Base-by-base conservation (phyloP, 371 early-diverging fungal genomes). In the Entomophthora muscae region DNA sequence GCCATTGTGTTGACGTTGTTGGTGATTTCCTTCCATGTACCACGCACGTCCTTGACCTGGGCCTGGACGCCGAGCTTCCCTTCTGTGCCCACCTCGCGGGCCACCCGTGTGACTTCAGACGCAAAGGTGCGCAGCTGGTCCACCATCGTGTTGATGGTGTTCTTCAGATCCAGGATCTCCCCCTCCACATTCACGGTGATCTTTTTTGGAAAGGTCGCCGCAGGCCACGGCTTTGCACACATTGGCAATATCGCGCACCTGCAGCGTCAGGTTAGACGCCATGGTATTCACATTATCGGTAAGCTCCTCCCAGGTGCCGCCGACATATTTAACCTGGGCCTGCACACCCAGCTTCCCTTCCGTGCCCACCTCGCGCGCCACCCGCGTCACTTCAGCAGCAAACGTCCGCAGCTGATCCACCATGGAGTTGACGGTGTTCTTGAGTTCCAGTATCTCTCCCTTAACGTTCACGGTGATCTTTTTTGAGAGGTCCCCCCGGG, bases 21-120 rank as follows among this genome's bases (percentile, higher is more conserved):
- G 3, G 83, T 80, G 51, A 81, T 77, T 12, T 81, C 81, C 51
- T 78, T 78, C 87, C 87, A 86, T 1, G 79, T 75, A 42, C 87
- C 85, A 51, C 70, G 63, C 12, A 80, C 75, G 64, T 78, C 80
- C 22, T 68, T 66, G 0, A 80, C 80, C 54, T 72, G 68, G 1
- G 72, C 72, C 65, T 76, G 72, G 10, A 75, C 80, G 22, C 80
- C 80, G 74, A 23, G 75, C 69, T 1, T 70, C 22, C 83, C 83
- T 31, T 81, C 80, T 0, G 80, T 79, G 1, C 85, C 82, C 24
- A 84, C 85, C 67, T 83, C 82, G 10, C 72, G 69, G 1, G 83
- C 76, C 0, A 84, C 81, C 56, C 85, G 75, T 0, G 73, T 75
- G 28, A 82, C 79, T 67, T 80, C 82, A 51, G 66, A 67, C 0